Evolutionary conservation across 345 rosid species (phyloP), one percentile per base, ranked within the genome.

Genomic region (Melastoma malabathricum): DNA sequence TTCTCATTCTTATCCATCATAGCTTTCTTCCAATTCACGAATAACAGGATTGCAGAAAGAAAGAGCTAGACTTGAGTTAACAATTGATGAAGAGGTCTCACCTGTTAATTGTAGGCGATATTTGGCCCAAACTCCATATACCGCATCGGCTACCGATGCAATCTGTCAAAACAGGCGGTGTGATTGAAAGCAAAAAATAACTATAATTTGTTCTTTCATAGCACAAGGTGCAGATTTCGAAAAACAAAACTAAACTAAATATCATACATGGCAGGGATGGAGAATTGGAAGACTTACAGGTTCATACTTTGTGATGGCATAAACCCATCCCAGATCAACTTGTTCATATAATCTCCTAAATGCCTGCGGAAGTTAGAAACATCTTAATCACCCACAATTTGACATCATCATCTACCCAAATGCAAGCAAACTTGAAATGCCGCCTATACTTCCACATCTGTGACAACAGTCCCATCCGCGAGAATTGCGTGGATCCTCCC

Each of bases 281-380:
- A 10, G 20, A 43, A 46, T 27, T 27, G 31, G 51, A 44, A 46
- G 27, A 58, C 84, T 58, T 71, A 89, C 97, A 16, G 90, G 95
- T 69, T 89, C 73, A 57, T 73, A 83, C 76, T 86, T 83, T 10
- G 95, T 86, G 56, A 89, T 63, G 57, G 88, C 75, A 65, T 89
- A 89, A 51, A 86, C 81, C 97, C 88, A 89, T 50, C 94, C 95
- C 48, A 86, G 90, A 31, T 90, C 95, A 67, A 83, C 94, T 59
- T 78, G 77, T 65, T 86, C 94, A 65, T 83, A 86, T 31, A 83
- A 53, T 63, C 60, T 80, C 64, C 88, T 76, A 67, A 89, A 86
- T 54, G 97, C 97, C 95, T 86, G 77, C 68, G 68, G n/a, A 71
- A 52, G 43, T 1, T 1, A 27, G 6, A 34, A 31, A 39, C 43